Percentiles rank a stretch among this genome's conserved stretches.
Evolutionary conservation across 2,329 filamentous ascomycete genomes (phyloP).

Genomic region (Phyllosticta ampelicida): DNA sequence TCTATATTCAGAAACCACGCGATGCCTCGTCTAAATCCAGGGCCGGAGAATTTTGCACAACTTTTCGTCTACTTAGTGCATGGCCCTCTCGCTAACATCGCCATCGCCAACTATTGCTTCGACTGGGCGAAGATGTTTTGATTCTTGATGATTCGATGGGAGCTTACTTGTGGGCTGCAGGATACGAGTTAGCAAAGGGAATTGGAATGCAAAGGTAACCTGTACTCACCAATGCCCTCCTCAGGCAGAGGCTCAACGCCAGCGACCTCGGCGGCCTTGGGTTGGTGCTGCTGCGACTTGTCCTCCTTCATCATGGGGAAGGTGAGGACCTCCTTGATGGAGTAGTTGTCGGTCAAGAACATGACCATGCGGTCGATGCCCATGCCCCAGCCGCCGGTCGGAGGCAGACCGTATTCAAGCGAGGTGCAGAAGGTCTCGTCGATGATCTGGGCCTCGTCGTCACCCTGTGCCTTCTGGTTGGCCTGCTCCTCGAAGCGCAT

Average conservation of each 20-base stretch:
- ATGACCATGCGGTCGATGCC: slow-evolving; percentile 90
- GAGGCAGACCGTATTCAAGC: slow-evolving; percentile 82
- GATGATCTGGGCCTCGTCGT: slow-evolving; percentile 90
- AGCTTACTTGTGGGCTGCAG: slow-evolving; percentile 8
- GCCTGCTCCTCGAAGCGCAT: slow-evolving; percentile 91
- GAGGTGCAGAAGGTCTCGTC: slow-evolving; percentile 92
- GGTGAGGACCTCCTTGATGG: slow-evolving; percentile 87
- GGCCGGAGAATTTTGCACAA: not conserved
- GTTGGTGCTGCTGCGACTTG: slow-evolving; percentile 31
- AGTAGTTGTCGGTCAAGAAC: slow-evolving; percentile 93
- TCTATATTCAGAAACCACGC: not conserved
- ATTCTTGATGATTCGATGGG: not conserved
- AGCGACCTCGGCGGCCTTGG: slow-evolving; percentile 51
- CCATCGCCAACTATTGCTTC: not conserved
- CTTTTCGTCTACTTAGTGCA: not conserved
- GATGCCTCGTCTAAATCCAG: not conserved
- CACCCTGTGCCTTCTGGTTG: slow-evolving; percentile 87
- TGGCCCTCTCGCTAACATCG: not conserved
- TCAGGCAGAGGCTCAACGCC: slow-evolving; percentile 48
- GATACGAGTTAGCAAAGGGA: not conserved
- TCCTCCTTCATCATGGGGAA: slow-evolving; percentile 99
- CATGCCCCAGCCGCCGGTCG: slow-evolving; percentile 93
- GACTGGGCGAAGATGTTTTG: not conserved
- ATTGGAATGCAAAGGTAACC: not conserved
- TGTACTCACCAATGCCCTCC: slow-evolving; percentile 44